Evolutionary conservation across 768 basidiomycete species (phyloP).

Genomic region (Serpula lacrymans): DNA sequence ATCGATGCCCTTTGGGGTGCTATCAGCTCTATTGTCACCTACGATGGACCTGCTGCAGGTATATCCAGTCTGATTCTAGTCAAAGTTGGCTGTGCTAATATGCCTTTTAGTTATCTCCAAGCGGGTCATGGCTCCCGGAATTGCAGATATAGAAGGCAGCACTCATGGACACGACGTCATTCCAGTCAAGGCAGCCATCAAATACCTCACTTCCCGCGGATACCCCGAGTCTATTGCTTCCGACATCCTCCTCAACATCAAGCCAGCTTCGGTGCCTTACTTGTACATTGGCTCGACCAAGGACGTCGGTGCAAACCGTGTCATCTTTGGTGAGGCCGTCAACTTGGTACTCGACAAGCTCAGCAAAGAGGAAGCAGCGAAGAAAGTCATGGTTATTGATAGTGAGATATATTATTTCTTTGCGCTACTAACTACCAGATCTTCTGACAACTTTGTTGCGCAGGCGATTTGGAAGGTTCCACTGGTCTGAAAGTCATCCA

Average conservation of each 20-base stretch:
- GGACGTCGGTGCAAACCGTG: conserved; percentile 77
- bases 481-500: conserved; percentile 87
- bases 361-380: conserved; percentile 70
- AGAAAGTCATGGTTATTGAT: conserved; percentile 86
- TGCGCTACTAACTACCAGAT: background rate
- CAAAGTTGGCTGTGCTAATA: background rate
- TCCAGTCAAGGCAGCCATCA: conserved; percentile 74
- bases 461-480: conserved; percentile 84
- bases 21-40: conserved; percentile 48
- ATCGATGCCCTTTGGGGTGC: conserved; percentile 74
- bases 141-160: conserved; percentile 75
- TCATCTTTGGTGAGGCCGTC: conserved; percentile 83
- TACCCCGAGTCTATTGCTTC: conserved; percentile 45
- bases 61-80: conserved; percentile 13
- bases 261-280: conserved; percentile 53
- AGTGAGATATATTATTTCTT: conserved; percentile 41
- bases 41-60: conserved; percentile 81
- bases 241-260: conserved; percentile 61
- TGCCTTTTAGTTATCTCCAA: conserved; percentile 58
- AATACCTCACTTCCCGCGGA: conserved; percentile 66
- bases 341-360: conserved; percentile 72
- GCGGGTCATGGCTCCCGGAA: conserved; percentile 63
- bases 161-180: conserved; percentile 84
- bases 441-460: conserved; percentile 6
- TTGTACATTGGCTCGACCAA: conserved; percentile 68